A percentile compares a stretch with the other conserved stretches of the same genome.
phyloP scores from a whole-genome alignment of 345 rosid species.

The Triadica sebifera region DNA sequence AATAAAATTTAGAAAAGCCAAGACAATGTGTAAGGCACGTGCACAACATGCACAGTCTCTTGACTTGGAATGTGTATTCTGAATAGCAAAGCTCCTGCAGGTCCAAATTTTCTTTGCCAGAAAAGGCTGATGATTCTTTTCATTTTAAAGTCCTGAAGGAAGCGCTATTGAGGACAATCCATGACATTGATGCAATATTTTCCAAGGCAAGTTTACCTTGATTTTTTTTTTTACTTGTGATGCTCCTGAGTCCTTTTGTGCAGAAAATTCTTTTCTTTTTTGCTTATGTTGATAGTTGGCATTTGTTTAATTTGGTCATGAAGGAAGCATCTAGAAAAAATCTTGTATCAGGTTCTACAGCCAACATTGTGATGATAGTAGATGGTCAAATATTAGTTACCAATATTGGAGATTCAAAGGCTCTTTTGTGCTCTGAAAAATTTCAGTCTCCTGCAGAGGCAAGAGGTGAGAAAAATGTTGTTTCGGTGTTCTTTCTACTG shows the following conservation, averaged over 20 bases:
- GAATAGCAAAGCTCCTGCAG: constrained; percentile 36
- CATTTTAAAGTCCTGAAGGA: constrained; percentile 79
- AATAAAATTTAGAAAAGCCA: not conserved
- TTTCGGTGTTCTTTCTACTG: not conserved
- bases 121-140: constrained; percentile 55
- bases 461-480: constrained; percentile 52
- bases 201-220: constrained; percentile 53
- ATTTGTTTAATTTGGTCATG: constrained; percentile 23
- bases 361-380: constrained; percentile 66
- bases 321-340: constrained; percentile 69
- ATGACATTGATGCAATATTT: constrained; percentile 80
- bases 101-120: constrained; percentile 50
- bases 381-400: constrained; percentile 82
- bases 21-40: not conserved
- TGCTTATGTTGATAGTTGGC: not conserved
- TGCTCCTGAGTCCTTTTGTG: not conserved
- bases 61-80: not conserved
- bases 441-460: constrained; percentile 76
- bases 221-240: not conserved
- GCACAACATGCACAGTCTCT: not conserved
- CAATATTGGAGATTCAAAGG: constrained; percentile 92
- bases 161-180: constrained; percentile 81
- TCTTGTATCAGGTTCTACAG: constrained; percentile 77
- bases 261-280: not conserved
- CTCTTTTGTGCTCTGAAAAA: constrained; percentile 79